phyloP scores from a whole-genome alignment of 352 stramenopile species.

The Phytophthora boehmeriae region DNA sequence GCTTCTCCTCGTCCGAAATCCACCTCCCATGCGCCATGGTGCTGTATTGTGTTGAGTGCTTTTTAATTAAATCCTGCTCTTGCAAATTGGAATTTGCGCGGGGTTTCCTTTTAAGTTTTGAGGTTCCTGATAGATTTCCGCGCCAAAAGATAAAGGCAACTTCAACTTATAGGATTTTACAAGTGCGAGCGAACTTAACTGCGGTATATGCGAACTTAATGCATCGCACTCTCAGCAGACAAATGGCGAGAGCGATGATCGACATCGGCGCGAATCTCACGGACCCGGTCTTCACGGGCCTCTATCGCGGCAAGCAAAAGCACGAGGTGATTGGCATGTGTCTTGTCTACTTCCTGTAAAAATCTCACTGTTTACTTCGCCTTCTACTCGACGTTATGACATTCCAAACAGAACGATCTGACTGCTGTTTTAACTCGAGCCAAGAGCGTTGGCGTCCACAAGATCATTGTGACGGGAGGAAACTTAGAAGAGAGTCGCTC shows the following conservation, averaged over 20 bases:
- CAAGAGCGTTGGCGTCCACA: slow-evolving; percentile 80
- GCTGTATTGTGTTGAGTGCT: no score
- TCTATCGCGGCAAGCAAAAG: slow-evolving; percentile 89
- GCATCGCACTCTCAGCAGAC: slow-evolving; percentile 1
- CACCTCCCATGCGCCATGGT: slow-evolving; percentile 50
- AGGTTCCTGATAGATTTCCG: slow-evolving; percentile 5
- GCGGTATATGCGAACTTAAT: slow-evolving; percentile 19
- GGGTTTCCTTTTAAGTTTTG: slow-evolving; percentile 7
- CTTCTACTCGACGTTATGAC: background rate
- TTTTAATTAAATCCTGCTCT: no score
- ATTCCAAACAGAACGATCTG: slow-evolving; percentile 72
- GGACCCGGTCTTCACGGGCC: slow-evolving; percentile 91
- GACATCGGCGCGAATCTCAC: slow-evolving; percentile 96
- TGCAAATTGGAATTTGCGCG: slow-evolving; percentile 2
- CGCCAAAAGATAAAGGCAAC: slow-evolving; percentile 18
- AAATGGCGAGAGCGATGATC: slow-evolving; percentile 60
- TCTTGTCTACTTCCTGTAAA: background rate
- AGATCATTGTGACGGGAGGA: slow-evolving; percentile 92
- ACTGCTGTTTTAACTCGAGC: slow-evolving; percentile 87
- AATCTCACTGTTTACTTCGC: slow-evolving; percentile 8
- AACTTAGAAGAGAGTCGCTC: slow-evolving; percentile 48
- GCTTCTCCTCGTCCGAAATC: slow-evolving; percentile 47
- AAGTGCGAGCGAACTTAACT: slow-evolving; percentile 14
- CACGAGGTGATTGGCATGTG: slow-evolving; percentile 62
- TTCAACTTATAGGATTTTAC: background rate